Evolutionary conservation across 176 grass and related monocot genomes (phyloP).

Genomic region (Cenchrus fungigraminus): DNA sequence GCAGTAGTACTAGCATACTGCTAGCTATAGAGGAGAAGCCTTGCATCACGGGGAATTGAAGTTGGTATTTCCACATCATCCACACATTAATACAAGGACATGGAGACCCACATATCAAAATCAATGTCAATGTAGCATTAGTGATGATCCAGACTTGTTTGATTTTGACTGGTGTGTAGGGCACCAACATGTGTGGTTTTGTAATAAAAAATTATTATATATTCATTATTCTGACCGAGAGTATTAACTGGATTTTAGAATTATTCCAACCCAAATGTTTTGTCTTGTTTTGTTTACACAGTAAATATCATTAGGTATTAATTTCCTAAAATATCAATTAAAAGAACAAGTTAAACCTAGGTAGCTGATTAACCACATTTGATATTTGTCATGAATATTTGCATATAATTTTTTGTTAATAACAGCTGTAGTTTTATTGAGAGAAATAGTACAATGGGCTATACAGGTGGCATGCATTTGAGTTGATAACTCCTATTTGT

Average conservation of each 20-base stretch:
- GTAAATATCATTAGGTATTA: not conserved
- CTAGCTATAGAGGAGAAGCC: not conserved
- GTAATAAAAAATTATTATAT: conserved; percentile 10
- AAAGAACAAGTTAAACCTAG: not conserved
- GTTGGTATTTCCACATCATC: conserved; percentile 39
- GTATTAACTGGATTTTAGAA: not conserved
- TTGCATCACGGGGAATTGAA: conserved; percentile 33
- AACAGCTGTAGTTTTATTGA: not conserved
- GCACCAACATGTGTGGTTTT: not conserved
- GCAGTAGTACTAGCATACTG: not conserved
- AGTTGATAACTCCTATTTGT: conserved; percentile 20
- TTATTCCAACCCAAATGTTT: not conserved
- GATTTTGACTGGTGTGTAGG: conserved; percentile 7
- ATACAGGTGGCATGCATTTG: not conserved
- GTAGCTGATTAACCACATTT: not conserved
- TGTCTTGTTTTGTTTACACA: not conserved
- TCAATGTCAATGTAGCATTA: conserved; percentile 47
- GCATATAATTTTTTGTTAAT: not conserved
- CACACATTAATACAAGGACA: conserved; percentile 28
- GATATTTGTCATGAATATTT: not conserved
- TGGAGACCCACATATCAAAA: conserved; percentile 28
- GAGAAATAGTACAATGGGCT: not conserved
- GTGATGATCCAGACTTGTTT: conserved; percentile 25
- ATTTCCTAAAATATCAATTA: not conserved
- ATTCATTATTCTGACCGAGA: not conserved